Percentiles rank a stretch among this genome's conserved stretches.
Conservation (phyloP, 75 land plant genomes). For the Selaginella moellendorffii region DNA sequence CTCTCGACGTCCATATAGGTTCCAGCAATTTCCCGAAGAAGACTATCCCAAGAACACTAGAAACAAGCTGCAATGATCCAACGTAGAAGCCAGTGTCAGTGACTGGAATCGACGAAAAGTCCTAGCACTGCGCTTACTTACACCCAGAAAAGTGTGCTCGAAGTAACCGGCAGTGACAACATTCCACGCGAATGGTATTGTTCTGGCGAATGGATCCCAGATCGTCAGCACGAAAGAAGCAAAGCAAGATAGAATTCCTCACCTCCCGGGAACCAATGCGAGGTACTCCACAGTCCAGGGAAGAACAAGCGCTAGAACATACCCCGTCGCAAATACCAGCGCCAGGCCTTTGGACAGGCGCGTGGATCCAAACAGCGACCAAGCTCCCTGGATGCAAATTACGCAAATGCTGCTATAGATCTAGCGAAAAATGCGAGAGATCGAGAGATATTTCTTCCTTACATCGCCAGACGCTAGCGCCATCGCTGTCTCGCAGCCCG, state of each 20-base stretch:
- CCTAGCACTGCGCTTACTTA: constrained; percentile 15
- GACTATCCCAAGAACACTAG: constrained; percentile 59
- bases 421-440: too few relatives aligned
- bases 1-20: constrained; percentile 86
- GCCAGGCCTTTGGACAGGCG: constrained; percentile 69
- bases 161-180: constrained; percentile 79
- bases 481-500: too few relatives aligned
- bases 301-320: constrained; percentile 31
- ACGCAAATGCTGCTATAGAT: not conserved
- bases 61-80: not conserved
- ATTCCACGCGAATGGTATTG: constrained; percentile 89
- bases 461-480: too few relatives aligned
- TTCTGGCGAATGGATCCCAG: too few relatives aligned
- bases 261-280: constrained; percentile 84
- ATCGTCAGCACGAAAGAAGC: not conserved
- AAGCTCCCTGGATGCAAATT: constrained; percentile 18
- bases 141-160: constrained; percentile 66
- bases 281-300: constrained; percentile 47
- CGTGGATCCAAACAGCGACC: constrained; percentile 45
- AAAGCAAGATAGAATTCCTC: too few relatives aligned
- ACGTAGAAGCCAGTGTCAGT: not conserved
- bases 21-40: constrained; percentile 70
- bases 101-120: not conserved
- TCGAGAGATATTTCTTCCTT: too few relatives aligned
- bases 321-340: constrained; percentile 52